phyloP scores from a whole-genome alignment of 495 filamentous ascomycete genomes.

The Talaromyces thailandensis region DNA sequence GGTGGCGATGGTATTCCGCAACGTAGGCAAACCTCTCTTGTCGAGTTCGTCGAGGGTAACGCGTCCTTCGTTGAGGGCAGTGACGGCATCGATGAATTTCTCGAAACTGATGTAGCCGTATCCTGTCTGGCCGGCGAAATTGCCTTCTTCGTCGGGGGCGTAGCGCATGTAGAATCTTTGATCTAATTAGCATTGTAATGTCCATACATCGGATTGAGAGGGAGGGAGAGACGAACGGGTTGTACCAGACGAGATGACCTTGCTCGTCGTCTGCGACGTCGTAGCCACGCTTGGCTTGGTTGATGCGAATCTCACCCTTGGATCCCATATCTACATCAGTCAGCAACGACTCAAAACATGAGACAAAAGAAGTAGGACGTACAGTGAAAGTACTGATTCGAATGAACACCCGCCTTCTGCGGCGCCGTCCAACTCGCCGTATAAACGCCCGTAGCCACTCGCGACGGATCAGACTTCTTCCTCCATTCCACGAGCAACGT shows the following conservation, averaged over 20 bases:
- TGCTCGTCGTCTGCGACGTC: conserved; percentile 79
- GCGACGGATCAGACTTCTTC: conserved; percentile 54
- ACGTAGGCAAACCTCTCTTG: conserved; percentile 68
- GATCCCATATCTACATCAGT: conserved; percentile 53
- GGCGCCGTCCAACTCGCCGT: conserved; percentile 94
- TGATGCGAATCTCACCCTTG: conserved; percentile 76
- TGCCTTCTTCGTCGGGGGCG: conserved; percentile 89
- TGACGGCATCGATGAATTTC: conserved; percentile 88
- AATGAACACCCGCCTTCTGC: conserved; percentile 83
- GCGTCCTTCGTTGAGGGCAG: conserved; percentile 61
- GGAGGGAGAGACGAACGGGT: conserved; percentile 43
- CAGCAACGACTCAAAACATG: conserved; percentile 5
- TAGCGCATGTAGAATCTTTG: conserved; percentile 86
- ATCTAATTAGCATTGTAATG: neutral
- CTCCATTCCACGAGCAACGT: conserved; percentile 82
- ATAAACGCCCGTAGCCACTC: conserved; percentile 81
- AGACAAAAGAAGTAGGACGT: conserved; percentile 7
- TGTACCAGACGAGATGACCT: conserved; percentile 69
- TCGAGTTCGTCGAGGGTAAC: conserved; percentile 69
- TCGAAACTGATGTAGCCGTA: conserved; percentile 94
- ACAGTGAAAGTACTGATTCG: conserved; percentile 93
- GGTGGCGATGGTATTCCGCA: conserved; percentile 83
- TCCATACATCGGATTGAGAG: neutral
- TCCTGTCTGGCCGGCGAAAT: conserved; percentile 83
- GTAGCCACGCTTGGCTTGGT: conserved; percentile 92